Evolutionary conservation across 2,329 filamentous ascomycete genomes (phyloP).

Genomic region (Neonectria faginata): DNA sequence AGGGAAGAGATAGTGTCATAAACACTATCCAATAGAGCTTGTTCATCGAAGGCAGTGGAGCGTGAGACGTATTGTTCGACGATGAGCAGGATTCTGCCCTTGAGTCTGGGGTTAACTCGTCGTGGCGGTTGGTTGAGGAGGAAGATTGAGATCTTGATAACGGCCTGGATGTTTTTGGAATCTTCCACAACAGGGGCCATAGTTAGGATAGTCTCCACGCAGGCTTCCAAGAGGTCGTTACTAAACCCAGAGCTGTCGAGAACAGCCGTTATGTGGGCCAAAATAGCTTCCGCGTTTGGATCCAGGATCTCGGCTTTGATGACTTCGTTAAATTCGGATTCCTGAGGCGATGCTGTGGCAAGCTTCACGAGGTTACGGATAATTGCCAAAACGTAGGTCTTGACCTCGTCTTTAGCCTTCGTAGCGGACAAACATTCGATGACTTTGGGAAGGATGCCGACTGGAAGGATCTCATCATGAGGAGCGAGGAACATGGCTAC

Average conservation of each 20-base stretch:
- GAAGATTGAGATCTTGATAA: slow-evolving; percentile 84
- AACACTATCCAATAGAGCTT: slow-evolving; percentile 69
- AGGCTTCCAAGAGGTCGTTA: slow-evolving; percentile 81
- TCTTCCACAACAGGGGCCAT: slow-evolving; percentile 77
- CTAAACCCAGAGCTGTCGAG: slow-evolving; percentile 71
- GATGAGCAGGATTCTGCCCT: slow-evolving; percentile 82
- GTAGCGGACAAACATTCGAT: slow-evolving; percentile 77
- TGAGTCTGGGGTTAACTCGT: slow-evolving; percentile 84
- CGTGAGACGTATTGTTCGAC: slow-evolving; percentile 83
- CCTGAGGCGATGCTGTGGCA: slow-evolving; percentile 64
- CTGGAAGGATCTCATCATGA: slow-evolving; percentile 57
- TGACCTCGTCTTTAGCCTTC: slow-evolving; percentile 88
- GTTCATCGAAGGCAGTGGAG: slow-evolving; percentile 56
- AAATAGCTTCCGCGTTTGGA: slow-evolving; percentile 68
- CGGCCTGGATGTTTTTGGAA: slow-evolving; percentile 76
- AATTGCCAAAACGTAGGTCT: slow-evolving; percentile 82
- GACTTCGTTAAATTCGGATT: slow-evolving; percentile 68
- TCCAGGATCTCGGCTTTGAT: slow-evolving; percentile 68
- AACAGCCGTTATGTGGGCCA: slow-evolving; percentile 75
- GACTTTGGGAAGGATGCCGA: slow-evolving; percentile 76
- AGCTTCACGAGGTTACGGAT: slow-evolving; percentile 76
- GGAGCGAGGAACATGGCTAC: slow-evolving; percentile 74
- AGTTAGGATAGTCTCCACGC: slow-evolving; percentile 82
- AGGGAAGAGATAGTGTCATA: slow-evolving; percentile 82
- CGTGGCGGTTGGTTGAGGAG: slow-evolving; percentile 87